Conservation (phyloP, 306 rosid genomes). For the Cucumis hystrix region DNA sequence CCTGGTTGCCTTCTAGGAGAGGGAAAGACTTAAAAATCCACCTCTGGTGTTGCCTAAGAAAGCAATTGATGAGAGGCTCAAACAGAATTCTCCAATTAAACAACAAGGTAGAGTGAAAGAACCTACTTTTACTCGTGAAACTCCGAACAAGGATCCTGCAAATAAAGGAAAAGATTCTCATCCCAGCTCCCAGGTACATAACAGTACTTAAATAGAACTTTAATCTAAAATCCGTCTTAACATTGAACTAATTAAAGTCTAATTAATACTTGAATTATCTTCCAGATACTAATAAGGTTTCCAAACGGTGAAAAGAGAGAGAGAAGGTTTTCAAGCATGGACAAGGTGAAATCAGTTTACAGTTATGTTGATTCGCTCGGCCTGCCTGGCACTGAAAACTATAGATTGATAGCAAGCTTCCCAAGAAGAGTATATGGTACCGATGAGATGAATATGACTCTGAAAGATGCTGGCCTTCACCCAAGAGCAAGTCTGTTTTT, state of each 20-base stretch:
- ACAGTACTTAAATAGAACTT: neutral
- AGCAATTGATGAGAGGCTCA: slow-evolving; percentile 26
- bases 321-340: slow-evolving; percentile 44
- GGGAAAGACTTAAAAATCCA: slow-evolving; percentile 23
- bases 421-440: slow-evolving; percentile 56
- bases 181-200: slow-evolving; percentile 31
- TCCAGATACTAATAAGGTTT: slow-evolving; percentile 60
- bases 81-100: slow-evolving; percentile 15
- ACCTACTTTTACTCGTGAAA: slow-evolving; percentile 11
- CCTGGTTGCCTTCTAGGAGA: slow-evolving; percentile 28
- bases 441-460: slow-evolving; percentile 62
- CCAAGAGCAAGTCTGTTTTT: slow-evolving; percentile 66
- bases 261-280: neutral
- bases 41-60: slow-evolving; percentile 18
- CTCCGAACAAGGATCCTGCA: slow-evolving; percentile 25
- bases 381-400: slow-evolving; percentile 35
- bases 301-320: slow-evolving; percentile 83
- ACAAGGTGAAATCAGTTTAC: slow-evolving; percentile 54
- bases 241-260: neutral
- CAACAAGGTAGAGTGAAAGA: slow-evolving; percentile 19
- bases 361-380: slow-evolving; percentile 52
- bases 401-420: slow-evolving; percentile 61
- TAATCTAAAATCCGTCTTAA: neutral
- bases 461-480: slow-evolving; percentile 58
- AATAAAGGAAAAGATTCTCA: slow-evolving; percentile 26